Evolutionary conservation across 192 early-diverging fungal genomes (phyloP).

Genomic region (Podila clonocystis): DNA sequence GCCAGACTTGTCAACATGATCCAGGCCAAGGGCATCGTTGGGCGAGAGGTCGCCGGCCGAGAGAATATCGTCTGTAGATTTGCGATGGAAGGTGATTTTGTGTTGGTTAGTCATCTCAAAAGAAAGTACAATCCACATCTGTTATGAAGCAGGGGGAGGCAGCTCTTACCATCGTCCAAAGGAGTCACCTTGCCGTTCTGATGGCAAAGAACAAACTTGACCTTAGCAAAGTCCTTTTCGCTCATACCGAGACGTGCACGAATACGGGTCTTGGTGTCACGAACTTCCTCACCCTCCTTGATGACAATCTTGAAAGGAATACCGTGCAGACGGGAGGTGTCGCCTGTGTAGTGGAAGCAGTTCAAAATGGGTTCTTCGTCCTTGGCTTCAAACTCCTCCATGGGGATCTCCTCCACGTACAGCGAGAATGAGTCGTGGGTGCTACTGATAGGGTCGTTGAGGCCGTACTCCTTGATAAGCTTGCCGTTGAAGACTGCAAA

Average conservation of each 20-base stretch:
- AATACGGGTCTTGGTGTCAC: slow-evolving; percentile 79
- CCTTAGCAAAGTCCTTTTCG: slow-evolving; percentile 84
- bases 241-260: slow-evolving; percentile 75
- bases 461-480: slow-evolving; percentile 56
- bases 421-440: slow-evolving; percentile 57
- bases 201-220: slow-evolving; percentile 58
- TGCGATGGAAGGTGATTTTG: slow-evolving; percentile 3
- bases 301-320: slow-evolving; percentile 86
- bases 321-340: slow-evolving; percentile 75
- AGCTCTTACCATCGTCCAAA: slow-evolving; percentile 34
- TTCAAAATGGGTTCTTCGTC: slow-evolving; percentile 58
- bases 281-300: slow-evolving; percentile 71
- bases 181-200: slow-evolving; percentile 6
- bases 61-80: slow-evolving; percentile 20
- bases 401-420: slow-evolving; percentile 68
- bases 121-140: too few relatives aligned
- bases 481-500: slow-evolving; percentile 65
- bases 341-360: slow-evolving; percentile 84
- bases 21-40: slow-evolving; percentile 51
- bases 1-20: slow-evolving; percentile 54
- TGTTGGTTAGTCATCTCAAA: too few relatives aligned
- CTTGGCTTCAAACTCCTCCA: slow-evolving; percentile 53
- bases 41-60: slow-evolving; percentile 10
- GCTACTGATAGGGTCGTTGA: slow-evolving; percentile 54
- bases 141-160: too few relatives aligned